A percentile compares a stretch with the other conserved stretches of the same genome.
phyloP scores from a whole-genome alignment of 83 land plant species.

The Larix sibirica region DNA sequence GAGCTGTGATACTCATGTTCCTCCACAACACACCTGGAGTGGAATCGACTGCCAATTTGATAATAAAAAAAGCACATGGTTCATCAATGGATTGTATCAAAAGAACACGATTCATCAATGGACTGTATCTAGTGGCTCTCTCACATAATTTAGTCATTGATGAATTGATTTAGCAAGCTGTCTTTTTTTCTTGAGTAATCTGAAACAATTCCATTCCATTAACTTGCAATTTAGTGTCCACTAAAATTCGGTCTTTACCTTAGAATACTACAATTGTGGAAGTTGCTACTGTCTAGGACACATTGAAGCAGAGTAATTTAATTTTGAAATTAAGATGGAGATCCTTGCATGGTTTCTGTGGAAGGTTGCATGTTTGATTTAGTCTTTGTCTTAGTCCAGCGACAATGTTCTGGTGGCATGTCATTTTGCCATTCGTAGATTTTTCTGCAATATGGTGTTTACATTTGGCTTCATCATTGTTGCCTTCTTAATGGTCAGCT shows the following conservation, averaged over 20 bases:
- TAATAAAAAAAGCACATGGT: slow-evolving; percentile 44
- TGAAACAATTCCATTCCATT: not conserved
- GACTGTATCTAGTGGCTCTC: slow-evolving; percentile 2
- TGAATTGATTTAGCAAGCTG: not conserved
- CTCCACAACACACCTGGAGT: slow-evolving; percentile 94
- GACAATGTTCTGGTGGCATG: not conserved
- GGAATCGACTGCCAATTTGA: slow-evolving; percentile 81
- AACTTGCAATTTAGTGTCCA: not conserved
- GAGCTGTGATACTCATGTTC: slow-evolving; percentile 99
- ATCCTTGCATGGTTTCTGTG: not conserved
- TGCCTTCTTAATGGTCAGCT: not conserved
- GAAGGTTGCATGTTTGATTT: not conserved
- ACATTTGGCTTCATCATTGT: not conserved
- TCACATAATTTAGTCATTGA: not conserved
- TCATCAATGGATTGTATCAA: slow-evolving; percentile 84
- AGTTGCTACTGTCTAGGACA: not conserved
- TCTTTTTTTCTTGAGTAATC: not conserved
- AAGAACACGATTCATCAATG: too few species aligned
- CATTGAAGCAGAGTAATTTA: not conserved
- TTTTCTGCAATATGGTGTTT: not conserved
- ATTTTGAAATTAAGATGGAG: not conserved
- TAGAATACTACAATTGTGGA: not conserved
- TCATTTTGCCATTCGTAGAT: not conserved
- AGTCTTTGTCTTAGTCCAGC: not conserved
- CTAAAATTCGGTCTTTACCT: not conserved